Evolutionary conservation across 441 rosid species (phyloP).

Genomic region (Capsella rubella): DNA sequence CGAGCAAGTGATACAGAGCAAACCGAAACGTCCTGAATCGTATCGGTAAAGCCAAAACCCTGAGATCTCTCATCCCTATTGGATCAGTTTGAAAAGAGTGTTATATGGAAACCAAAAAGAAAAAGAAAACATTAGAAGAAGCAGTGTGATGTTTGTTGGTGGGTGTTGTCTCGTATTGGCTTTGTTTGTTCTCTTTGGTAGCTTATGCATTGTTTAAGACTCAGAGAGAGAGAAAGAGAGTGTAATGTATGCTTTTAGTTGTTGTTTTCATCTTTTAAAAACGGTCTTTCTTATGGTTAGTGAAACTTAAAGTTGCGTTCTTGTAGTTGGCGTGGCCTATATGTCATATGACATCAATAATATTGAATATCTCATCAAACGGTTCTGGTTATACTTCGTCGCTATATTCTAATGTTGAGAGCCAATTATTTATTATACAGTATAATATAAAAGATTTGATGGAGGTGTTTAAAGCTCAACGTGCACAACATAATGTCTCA

Average conservation of each 20-base stretch:
- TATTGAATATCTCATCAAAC: conserved; percentile 5
- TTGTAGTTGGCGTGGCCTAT: conserved; percentile 12
- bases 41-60: conserved; percentile 57
- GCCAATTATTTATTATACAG: not conserved
- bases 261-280: conserved; percentile 11
- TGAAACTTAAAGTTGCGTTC: conserved; percentile 31
- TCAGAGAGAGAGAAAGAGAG: conserved; percentile 3
- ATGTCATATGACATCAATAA: conserved; percentile 11
- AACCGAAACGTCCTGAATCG: conserved; percentile 90
- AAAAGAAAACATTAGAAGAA: not conserved
- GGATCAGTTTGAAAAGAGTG: conserved; percentile 10
- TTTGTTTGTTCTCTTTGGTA: conserved; percentile 21
- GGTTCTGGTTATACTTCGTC: not conserved
- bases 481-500: conserved; percentile 45
- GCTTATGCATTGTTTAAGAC: conserved; percentile 28
- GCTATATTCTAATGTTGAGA: not conserved
- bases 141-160: conserved; percentile 26
- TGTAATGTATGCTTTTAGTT: conserved; percentile 28
- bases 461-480: conserved; percentile 29
- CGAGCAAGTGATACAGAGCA: conserved; percentile 78
- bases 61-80: not conserved
- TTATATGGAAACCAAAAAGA: not conserved
- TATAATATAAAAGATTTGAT: conserved; percentile 14
- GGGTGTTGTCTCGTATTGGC: conserved; percentile 34
- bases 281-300: conserved; percentile 17